Conservation (phyloP, 768 basidiomycete species). For the Mycena vitilis region DNA sequence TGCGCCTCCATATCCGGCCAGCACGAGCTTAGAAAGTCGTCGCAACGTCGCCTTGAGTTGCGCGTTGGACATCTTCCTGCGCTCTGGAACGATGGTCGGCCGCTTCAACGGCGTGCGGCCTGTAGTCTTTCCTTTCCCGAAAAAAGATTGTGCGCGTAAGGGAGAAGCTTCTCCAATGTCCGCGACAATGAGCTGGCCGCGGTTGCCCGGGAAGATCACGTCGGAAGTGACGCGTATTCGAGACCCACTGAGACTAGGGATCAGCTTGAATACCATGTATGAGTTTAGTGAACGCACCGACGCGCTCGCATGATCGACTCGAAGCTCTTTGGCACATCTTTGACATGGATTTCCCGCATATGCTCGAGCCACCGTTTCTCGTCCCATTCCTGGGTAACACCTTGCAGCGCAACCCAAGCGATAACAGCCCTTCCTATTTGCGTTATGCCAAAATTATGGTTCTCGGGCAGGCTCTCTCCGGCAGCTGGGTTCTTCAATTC, state of each 20-base stretch:
- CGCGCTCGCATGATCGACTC: constrained; percentile 46
- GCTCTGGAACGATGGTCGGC: constrained; percentile 19
- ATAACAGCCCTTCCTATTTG: constrained; percentile 78
- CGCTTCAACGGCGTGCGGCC: constrained; percentile 16
- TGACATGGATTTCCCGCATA: constrained; percentile 74
- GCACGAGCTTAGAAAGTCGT: constrained; percentile 82
- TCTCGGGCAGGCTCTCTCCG: constrained; percentile 66
- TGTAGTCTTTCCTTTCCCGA: constrained; percentile 28
- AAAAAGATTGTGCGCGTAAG: constrained; percentile 46
- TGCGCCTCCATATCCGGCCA: constrained; percentile 88
- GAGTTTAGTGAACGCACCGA: constrained; percentile 42
- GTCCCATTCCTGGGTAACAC: constrained; percentile 84
- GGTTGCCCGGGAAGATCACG: constrained; percentile 72
- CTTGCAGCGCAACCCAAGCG: constrained; percentile 85
- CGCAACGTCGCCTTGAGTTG: constrained; percentile 79
- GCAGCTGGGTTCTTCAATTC: constrained; percentile 75
- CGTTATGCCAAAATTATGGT: constrained; percentile 66
- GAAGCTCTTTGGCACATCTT: constrained; percentile 52
- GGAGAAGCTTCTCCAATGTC: constrained; percentile 77
- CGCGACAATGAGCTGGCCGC: constrained; percentile 81
- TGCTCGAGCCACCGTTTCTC: constrained; percentile 76
- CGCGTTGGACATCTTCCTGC: constrained; percentile 45
- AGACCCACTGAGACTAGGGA: constrained; percentile 53
- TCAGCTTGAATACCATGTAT: neutral
- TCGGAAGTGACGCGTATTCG: constrained; percentile 80